Evolutionary conservation across 2,329 filamentous ascomycete species (phyloP), one percentile per base, ranked within the genome.

Genomic region (Chlorencoelia australis): DNA sequence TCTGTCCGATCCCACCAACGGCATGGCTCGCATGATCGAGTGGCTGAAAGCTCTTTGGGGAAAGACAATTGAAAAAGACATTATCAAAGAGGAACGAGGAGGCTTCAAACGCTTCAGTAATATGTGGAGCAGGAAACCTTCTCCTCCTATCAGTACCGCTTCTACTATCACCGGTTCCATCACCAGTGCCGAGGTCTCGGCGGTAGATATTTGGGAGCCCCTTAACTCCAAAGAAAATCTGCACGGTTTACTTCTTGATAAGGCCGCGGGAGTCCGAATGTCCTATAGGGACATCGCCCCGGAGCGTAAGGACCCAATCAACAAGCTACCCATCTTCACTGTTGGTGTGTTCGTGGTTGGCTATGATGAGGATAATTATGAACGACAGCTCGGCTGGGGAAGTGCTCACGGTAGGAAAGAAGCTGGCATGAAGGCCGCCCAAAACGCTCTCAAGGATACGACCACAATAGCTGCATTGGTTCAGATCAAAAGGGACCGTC

Each of bases 21-120:
- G 88, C 1, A 70, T 81, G 30, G 44, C 58, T 6, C 67, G 66
- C 2, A 78, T 72, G 2, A 69, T 79, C 34, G 56, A 67, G 10
- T 96, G 87, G 86, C 62, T 95, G 30, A 79, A 74, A 33, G 62
- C 68, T 6, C 63, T 95, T 1, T 95, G 87, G 86, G 70, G 71
- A 4, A 73, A 67, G 30, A 75, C 72, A 4, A 60, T 93, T 24
- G 54, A 63, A 18, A 60, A 70, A 16, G 67, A 79, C 18, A 73
- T 80, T 27, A 52, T 52, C 13, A 47, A 59, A 24, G 48, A 56
- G 34, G 65, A 64, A 33, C 43, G 30, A 18, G 41, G 30, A 5
- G 46, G 36, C 2, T 17, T 41, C 7, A 46, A 44, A 28, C 13
- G 46, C 6, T 43, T 46, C 14, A 56, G 48, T 32, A 50, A 49